Evolutionary conservation across 1,284 basidiomycete genomes (phyloP).

Genomic region (Leccinum subspadiceum): DNA sequence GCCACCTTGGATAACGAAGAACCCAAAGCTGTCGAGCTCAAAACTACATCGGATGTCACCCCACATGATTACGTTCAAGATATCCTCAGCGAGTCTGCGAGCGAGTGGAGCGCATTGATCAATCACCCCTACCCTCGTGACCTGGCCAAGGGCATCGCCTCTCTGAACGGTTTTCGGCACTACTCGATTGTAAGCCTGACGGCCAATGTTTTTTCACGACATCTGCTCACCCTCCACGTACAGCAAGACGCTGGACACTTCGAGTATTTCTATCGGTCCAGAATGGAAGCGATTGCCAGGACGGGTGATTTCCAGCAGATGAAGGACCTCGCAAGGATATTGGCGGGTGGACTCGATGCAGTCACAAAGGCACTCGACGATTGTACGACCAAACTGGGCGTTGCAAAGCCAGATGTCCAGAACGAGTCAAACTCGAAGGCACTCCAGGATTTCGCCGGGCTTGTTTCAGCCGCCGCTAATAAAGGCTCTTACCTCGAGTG

Average conservation of each 20-base stretch:
- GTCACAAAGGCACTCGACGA: not conserved
- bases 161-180: constrained; percentile 15
- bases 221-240: not conserved
- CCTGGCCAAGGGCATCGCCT: constrained; percentile 3
- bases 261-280: constrained; percentile 9
- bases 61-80: not conserved
- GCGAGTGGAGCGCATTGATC: not conserved
- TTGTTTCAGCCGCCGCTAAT: not conserved
- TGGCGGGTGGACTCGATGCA: not conserved
- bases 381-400: constrained; percentile 4
- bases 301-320: constrained; percentile 9
- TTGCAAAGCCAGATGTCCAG: not conserved
- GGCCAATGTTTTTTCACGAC: not conserved
- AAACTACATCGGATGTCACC: not conserved
- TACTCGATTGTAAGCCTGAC: constrained; percentile 11
- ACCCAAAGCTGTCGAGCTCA: not conserved
- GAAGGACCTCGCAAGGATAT: not conserved
- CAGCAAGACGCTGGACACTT: constrained; percentile 15
- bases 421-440: not conserved
- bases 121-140: not conserved
- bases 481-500: constrained; percentile 11
- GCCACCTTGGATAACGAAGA: not conserved
- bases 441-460: constrained; percentile 1
- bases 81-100: not conserved
- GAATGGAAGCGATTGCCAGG: constrained; percentile 3